These are phyloP conservation scores for Phialemoniopsis sp. DNA, from an alignment of 2,329 filamentous ascomycete genomes.

Conservation along the genomic window DNA sequence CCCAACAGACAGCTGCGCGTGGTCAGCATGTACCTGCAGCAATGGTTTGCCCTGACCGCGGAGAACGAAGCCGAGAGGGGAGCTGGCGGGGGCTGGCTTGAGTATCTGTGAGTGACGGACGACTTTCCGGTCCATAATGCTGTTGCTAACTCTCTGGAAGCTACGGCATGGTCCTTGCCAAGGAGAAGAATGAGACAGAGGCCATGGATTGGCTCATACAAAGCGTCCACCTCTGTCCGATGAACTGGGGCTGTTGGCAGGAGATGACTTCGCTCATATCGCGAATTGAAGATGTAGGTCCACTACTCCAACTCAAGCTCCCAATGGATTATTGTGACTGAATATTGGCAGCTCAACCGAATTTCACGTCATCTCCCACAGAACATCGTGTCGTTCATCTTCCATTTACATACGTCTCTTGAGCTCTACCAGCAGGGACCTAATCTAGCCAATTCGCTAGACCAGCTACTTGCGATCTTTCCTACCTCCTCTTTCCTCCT, in stretches of 20 bases:
- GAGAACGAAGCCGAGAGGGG: constrained; percentile 53
- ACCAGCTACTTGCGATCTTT: constrained; percentile 79
- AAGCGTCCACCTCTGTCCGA: constrained; percentile 85
- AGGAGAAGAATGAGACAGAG: constrained; percentile 82
- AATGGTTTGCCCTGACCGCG: constrained; percentile 70
- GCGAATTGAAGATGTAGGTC: constrained; percentile 73
- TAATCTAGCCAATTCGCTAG: constrained; percentile 68
- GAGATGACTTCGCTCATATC: constrained; percentile 81
- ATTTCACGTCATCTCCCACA: constrained; percentile 72
- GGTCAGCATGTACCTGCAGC: constrained; percentile 71
- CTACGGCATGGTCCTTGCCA: constrained; percentile 86
- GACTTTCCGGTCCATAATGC: background rate
- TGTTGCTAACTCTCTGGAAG: constrained; percentile 22
- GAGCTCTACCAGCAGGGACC: constrained; percentile 86
- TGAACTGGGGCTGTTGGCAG: constrained; percentile 97
- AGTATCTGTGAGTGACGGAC: constrained; percentile 58
- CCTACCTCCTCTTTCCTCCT: constrained; percentile 85
- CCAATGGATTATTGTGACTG: background rate
- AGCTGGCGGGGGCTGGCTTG: constrained; percentile 85
- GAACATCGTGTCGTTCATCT: constrained; percentile 91
- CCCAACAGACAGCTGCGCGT: constrained; percentile 79
- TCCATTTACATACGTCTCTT: constrained; percentile 85
- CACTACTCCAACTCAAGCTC: background rate
- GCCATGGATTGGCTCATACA: constrained; percentile 84
- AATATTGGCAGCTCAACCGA: constrained; percentile 56